Base-by-base conservation (phyloP, 306 rosid species). In the Cicer arietinum region DNA sequence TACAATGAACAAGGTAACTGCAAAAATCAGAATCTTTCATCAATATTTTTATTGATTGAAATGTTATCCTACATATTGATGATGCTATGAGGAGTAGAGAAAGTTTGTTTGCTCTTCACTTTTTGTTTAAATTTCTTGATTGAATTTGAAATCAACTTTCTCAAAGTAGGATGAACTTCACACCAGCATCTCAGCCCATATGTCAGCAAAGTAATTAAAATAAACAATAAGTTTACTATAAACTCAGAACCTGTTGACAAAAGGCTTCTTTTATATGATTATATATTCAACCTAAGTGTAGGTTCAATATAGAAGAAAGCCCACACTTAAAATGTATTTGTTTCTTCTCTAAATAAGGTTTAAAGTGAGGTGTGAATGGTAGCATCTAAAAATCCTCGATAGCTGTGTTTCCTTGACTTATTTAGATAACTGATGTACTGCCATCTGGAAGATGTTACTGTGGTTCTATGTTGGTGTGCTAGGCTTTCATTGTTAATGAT, bases 1-100 rank as follows among this genome's bases (percentile, higher is more conserved):
- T 83, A 94, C 98, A 44, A 90, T 94, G 96, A 94, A 87, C 84
- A 94, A 94, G 98, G 98, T 89, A 60, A 77, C 53, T 75, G 56
- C 64, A 42, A 20, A 37, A 56, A 72, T 40, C 22, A 48, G 44
- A 71, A 7, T 45, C 57, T 45, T 47, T 13, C 43, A 46, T 50
- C 60, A 35, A 50, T 6, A 69, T 5, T 5, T 50, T 5, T 35
- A 51, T 16, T 50, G 74, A 69, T 50, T 53, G 1, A 69, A 69
- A 69, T 35, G 73, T 48, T 69, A 35, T 9, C 74, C 74, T 30
- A 5, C n/a, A 69, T 22, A 67, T 67, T 17, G 14, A 52, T 61
- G 52, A 56, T 73, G 67, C 35, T 72, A 54, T 61, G 58, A 20
- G 67, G 67, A 81, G 14, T 40, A 12, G 59, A 46, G 48, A 65